Base-by-base conservation (phyloP, 192 early-diverging fungal species). In the Thamnidium elegans region DNA sequence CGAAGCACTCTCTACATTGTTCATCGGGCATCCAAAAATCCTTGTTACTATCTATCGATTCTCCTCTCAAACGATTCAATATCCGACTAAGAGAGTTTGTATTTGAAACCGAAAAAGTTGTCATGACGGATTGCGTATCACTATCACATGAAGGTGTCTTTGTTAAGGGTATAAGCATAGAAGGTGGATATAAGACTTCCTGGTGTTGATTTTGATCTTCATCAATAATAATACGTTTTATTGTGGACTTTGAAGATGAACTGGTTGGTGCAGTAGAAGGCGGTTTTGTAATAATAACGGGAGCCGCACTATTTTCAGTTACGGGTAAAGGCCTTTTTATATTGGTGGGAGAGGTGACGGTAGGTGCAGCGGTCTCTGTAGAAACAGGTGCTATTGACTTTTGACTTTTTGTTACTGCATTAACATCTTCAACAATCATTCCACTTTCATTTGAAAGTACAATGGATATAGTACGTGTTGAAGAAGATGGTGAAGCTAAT, bases 21-120 rank as follows among this genome's bases (percentile, higher is more conserved):
- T 93, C 91, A 62, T 93, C 91, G 0, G 83, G 79, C 89, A 92
- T 93, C 91, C 91, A 92, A 60, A 86, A 90, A 10, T 89, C 86
- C 48, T 63, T 78, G 64, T 76, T 84, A 21, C 42, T 59, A 17
- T 78, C 67, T 26, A 26, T 26, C 10, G 74, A 71, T 44, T 84
- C 81, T 10, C 84, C 84, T 17, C 84, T 67, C 10, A 86, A 51
- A 45, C 82, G 65, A 13, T 74, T 65, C 3, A 86, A 71, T 34
- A 82, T 74, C 47, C 78, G 79, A 32, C 71, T 78, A n/a, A 82
- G 50, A 0, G 84, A 86, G 59, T 83, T 75, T 21, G 69, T 63
- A 65, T 83, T 70, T 31, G 75, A 65, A 46, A 77, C 54, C 47
- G 79, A 68, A 62, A 81, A 65, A 48, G 69, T 67, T 51, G 82